Base-by-base conservation (phyloP, 768 basidiomycete species). In the Phylloporus arenicola region DNA sequence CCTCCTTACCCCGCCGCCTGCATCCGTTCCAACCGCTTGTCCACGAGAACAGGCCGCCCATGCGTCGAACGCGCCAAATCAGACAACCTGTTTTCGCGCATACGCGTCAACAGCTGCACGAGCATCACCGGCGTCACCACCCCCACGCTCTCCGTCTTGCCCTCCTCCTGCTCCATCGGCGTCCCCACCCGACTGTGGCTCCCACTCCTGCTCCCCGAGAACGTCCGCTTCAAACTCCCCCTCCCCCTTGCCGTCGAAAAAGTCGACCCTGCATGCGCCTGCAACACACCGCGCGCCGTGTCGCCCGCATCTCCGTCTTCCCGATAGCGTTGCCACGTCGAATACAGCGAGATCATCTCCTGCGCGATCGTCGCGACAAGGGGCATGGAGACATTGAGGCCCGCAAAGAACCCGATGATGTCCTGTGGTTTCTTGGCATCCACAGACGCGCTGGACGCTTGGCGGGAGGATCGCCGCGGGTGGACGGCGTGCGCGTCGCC, bases 311-410 rank as follows among this genome's bases (percentile, higher is more conserved):
- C 61, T 4, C 70, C 71, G 39, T 86, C 81, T 53, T 90, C 86
- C 49, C 81, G 82, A 68, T 91, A 92, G 9, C 80, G 74, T 34
- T 88, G 87, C 92, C 94, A 97, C 0, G 93, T 77, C 5, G 87
- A 80, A 68, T 97, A 98, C 30, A 96, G 69, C 4, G 87, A 81
- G 47, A 97, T 77, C 56, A 98, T 90, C 70, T 98, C 90, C 62
- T 97, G 94, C 0, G 86, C 80, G 59, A 96, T 85, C 35, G 87
- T 84, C 24, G 90, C 81, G 35, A 99, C 71, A 50, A 88, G 77
- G 1, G 86, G 76, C 57, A 94, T 76, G 44, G 86, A 92, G 50
- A 97, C 83, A 69, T 93, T 88, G 16, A 99, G 77, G 3, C 81
- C 82, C 0, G 93, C 82, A 51, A 99, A 80, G 67, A 96, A 98